Evolutionary conservation across 2,329 filamentous ascomycete genomes (phyloP).

Genomic region (Fusarium pseudograminearum): DNA sequence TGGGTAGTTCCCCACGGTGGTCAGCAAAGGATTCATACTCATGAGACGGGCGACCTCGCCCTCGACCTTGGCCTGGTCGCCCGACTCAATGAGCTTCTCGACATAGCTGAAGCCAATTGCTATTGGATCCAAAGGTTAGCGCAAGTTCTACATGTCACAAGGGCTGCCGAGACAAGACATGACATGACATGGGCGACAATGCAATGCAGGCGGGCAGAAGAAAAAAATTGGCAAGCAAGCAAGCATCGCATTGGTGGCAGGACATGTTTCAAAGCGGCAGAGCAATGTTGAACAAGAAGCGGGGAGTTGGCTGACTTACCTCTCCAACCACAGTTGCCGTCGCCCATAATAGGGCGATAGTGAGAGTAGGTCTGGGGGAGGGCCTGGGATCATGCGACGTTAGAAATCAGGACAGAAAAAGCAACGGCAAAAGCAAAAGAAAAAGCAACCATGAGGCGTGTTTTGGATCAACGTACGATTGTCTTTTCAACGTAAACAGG

Average conservation of each 20-base stretch:
- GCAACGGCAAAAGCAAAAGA: not conserved
- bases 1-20: slow-evolving; percentile 77
- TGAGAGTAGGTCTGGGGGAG: slow-evolving; percentile 87
- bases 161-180: slow-evolving; percentile 43
- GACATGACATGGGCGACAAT: slow-evolving; percentile 37
- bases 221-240: slow-evolving; percentile 12
- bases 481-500: slow-evolving; percentile 89
- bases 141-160: slow-evolving; percentile 24
- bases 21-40: slow-evolving; percentile 77
- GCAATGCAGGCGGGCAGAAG: slow-evolving; percentile 18
- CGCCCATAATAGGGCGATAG: slow-evolving; percentile 88
- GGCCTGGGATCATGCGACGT: slow-evolving; percentile 63
- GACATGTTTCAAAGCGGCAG: slow-evolving; percentile 15
- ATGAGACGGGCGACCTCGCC: slow-evolving; percentile 79
- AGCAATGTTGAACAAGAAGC: slow-evolving; percentile 17
- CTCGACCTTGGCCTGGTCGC: slow-evolving; percentile 73
- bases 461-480: slow-evolving; percentile 67
- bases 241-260: slow-evolving; percentile 1
- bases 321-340: slow-evolving; percentile 98
- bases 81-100: slow-evolving; percentile 80
- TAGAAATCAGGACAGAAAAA: slow-evolving; percentile 17
- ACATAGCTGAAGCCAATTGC: slow-evolving; percentile 95
- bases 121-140: slow-evolving; percentile 54
- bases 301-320: slow-evolving; percentile 69
- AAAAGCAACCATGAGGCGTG: not conserved